Base-by-base conservation (phyloP, 1,284 basidiomycete genomes). In the Fomitopsis palustris region DNA sequence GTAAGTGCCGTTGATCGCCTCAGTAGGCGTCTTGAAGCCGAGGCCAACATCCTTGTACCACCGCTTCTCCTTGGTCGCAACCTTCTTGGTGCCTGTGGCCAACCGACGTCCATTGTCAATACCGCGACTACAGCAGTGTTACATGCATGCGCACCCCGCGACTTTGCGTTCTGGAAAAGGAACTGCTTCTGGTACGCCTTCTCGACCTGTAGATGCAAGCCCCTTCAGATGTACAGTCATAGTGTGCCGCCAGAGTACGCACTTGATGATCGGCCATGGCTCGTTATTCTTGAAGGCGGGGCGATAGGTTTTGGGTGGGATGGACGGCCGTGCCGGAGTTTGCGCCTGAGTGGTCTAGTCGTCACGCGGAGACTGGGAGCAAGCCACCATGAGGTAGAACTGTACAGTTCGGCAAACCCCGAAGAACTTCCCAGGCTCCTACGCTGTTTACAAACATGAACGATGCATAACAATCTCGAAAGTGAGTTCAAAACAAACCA, bases 21-120 rank as follows among this genome's bases (percentile, higher is more conserved):
- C 96, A 70, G 87, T 71, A 61, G 97, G 97, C 59, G 95, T 99
- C 88, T 96, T 96, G 84, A 95, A 97, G 59, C 95, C 95, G 61
- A 98, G 83, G 72, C 95, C 95, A 75, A 97, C 92, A 79, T 98
- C 95, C 85, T 98, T 99, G 84, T 95, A 98, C 97, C 97, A 99
- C 77, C 97, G 85, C 86, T 91, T 96, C 69, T 95, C 92, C 85
- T 92, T 98, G 70, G 94, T 94, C 63, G 89, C 84, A 66, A 94
- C 81, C 84, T 96, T 96, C 84, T 93, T 93, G 69, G 90, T 87
- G 70, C 80, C 92, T 92, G 73, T 57, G 58, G 3, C 41, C 21
- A 6, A 33, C 16, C 47, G 29, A 17, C 31, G 47, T 17, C 29
- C 21, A 45, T 17, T 9, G 54, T 55, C 54, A 55, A 35, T 60